These are phyloP conservation scores for Hyphodiscus sp. DNA, from an alignment of 2,329 filamentous ascomycete genomes.

Conservation along the genomic window DNA sequence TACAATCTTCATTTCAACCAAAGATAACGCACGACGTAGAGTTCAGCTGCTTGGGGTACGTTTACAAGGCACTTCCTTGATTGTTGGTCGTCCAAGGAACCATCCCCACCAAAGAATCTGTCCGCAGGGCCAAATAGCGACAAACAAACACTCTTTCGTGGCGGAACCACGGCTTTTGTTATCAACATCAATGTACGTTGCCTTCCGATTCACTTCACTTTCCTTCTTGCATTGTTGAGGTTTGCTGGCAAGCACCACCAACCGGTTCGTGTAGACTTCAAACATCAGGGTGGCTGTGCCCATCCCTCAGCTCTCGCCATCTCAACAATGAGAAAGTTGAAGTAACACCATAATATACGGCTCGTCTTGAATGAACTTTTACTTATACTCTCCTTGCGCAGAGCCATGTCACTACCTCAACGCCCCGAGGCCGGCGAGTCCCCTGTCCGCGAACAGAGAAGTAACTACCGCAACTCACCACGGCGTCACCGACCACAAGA, in stretches of 20 bases:
- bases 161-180: slow-evolving; percentile 4
- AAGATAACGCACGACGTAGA: not conserved
- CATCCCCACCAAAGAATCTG: slow-evolving; percentile 13
- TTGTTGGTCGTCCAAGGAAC: slow-evolving; percentile 28
- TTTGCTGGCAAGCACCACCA: not conserved
- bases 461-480: slow-evolving; percentile 61
- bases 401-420: slow-evolving; percentile 53
- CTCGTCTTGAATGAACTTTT: not conserved
- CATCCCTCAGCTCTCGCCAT: not conserved
- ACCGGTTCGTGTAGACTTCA: not conserved
- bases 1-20: not conserved
- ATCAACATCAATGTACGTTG: slow-evolving; percentile 24
- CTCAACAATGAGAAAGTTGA: slow-evolving; percentile 2
- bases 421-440: slow-evolving; percentile 40
- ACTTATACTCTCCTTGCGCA: slow-evolving; percentile 8
- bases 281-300: not conserved
- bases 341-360: not conserved
- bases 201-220: not conserved
- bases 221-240: slow-evolving; percentile 3
- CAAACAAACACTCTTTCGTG: slow-evolving; percentile 21
- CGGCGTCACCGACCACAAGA: slow-evolving; percentile 62
- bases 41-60: slow-evolving; percentile 7
- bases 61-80: slow-evolving; percentile 18
- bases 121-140: slow-evolving; percentile 19
- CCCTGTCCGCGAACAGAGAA: slow-evolving; percentile 54